These are phyloP conservation scores for Gaillardinia entomophila DNA, from an alignment of 805 yeast genomes.

Conservation along the genomic window DNA sequence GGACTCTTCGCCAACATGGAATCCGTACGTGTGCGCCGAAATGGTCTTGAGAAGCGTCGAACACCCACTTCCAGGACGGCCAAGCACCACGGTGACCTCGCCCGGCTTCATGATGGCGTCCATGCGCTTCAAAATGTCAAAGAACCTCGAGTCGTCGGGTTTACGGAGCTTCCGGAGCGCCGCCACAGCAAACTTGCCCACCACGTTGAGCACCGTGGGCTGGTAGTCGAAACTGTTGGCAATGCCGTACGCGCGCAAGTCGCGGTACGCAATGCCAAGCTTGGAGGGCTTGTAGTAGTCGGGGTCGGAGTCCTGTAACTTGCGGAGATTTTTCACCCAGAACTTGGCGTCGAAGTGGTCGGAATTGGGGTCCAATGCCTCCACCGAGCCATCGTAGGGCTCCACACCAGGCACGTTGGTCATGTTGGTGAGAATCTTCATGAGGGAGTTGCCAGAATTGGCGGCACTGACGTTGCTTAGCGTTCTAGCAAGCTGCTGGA, in stretches of 20 bases:
- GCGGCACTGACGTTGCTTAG: slow-evolving; percentile 5
- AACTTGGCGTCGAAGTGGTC: slow-evolving; percentile 55
- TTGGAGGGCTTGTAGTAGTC: slow-evolving; percentile 59
- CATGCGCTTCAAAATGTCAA: slow-evolving; percentile 29
- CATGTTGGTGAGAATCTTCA: slow-evolving; percentile 42
- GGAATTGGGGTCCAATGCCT: slow-evolving; percentile 47
- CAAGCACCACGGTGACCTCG: slow-evolving; percentile 35
- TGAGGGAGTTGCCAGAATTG: slow-evolving; percentile 10
- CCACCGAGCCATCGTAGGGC: slow-evolving; percentile 23
- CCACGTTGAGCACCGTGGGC: slow-evolving; percentile 46
- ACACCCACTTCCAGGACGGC: slow-evolving; percentile 40
- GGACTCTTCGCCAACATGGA: slow-evolving; percentile 27
- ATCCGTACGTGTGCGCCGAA: slow-evolving; percentile 33
- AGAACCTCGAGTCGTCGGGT: slow-evolving; percentile 18
- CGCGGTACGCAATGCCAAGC: slow-evolving; percentile 53
- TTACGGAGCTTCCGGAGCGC: slow-evolving; percentile 10
- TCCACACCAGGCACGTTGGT: slow-evolving; percentile 45
- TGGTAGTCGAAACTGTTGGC: slow-evolving; percentile 68
- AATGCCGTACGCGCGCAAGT: slow-evolving; percentile 57
- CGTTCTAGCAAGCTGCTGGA: slow-evolving; percentile 40
- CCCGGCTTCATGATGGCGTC: slow-evolving; percentile 33
- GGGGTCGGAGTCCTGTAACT: slow-evolving; percentile 46
- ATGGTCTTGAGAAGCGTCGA: slow-evolving; percentile 35
- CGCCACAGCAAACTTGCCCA: slow-evolving; percentile 14
- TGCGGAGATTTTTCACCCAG: slow-evolving; percentile 64